These are phyloP conservation scores for Fusarium burgessii DNA, from an alignment of 2,329 filamentous ascomycete genomes.

Conservation along the genomic window DNA sequence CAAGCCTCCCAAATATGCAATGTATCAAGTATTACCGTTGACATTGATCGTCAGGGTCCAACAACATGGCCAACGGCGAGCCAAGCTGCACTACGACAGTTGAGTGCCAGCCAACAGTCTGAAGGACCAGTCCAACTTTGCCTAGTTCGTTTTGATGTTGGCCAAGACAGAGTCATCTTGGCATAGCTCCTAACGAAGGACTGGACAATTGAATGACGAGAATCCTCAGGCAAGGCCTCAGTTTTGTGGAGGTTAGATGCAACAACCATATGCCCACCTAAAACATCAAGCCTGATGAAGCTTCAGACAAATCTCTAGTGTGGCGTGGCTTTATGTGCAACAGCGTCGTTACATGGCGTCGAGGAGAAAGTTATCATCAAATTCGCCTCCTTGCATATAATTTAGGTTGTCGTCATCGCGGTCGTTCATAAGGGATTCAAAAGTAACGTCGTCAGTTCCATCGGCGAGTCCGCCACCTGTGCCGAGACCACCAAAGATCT, in stretches of 20 bases:
- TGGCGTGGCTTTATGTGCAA: not conserved
- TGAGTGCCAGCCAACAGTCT: not conserved
- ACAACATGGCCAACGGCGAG: not conserved
- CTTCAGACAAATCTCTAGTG: not conserved
- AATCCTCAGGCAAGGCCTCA: not conserved
- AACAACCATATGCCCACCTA: not conserved
- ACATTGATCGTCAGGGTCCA: not conserved
- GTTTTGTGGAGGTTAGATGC: not conserved
- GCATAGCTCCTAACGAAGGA: not conserved
- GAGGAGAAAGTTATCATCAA: slow-evolving; percentile 60
- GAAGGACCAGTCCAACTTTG: not conserved
- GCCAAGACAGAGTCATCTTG: not conserved
- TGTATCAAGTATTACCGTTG: not conserved
- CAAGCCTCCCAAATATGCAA: slow-evolving; percentile 5
- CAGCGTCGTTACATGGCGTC: slow-evolving; percentile 38
- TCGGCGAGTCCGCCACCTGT: slow-evolving; percentile 51
- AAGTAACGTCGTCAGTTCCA: slow-evolving; percentile 55
- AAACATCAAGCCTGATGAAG: not conserved
- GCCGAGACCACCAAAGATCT: slow-evolving; percentile 55
- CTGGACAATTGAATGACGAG: not conserved
- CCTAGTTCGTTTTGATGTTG: not conserved
- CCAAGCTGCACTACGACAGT: not conserved
- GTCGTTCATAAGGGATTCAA: slow-evolving; percentile 63
- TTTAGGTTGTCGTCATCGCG: slow-evolving; percentile 54
- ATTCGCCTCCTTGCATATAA: slow-evolving; percentile 58